These are phyloP conservation scores for Colletotrichum abscissum DNA, from an alignment of 2,329 filamentous ascomycete genomes.

Conservation along the genomic window DNA sequence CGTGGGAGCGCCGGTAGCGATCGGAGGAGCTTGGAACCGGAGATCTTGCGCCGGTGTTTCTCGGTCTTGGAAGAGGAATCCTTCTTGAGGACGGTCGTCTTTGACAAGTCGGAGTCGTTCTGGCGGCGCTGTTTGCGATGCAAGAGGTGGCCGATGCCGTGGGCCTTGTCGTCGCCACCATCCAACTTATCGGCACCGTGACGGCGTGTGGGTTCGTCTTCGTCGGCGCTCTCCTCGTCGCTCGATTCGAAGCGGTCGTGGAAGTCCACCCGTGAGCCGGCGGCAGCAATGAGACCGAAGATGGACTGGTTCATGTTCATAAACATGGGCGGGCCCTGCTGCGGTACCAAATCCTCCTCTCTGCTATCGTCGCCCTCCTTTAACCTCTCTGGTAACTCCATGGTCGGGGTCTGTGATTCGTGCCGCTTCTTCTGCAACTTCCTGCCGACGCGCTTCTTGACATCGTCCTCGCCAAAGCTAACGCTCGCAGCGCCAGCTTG, in stretches of 20 bases:
- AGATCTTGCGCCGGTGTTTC: conserved; percentile 65
- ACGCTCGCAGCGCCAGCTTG: conserved; percentile 35
- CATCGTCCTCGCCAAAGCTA: conserved; percentile 48
- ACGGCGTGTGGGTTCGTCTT: conserved; percentile 42
- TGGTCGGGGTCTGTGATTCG: conserved; percentile 50
- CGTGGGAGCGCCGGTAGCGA: conserved; percentile 72
- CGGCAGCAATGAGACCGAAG: conserved; percentile 91
- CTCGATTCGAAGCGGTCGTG: conserved; percentile 86
- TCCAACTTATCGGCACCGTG: neutral
- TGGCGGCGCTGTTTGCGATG: conserved; percentile 54
- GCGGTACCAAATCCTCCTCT: conserved; percentile 57
- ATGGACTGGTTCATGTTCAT: conserved; percentile 93
- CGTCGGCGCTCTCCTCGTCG: conserved; percentile 79
- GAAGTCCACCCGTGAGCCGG: conserved; percentile 85
- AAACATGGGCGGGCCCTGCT: conserved; percentile 61
- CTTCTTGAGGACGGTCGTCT: conserved; percentile 46
- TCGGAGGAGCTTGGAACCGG: conserved; percentile 69
- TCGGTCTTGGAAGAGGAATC: conserved; percentile 47
- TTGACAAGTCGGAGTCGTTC: conserved; percentile 41
- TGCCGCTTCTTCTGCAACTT: conserved; percentile 59
- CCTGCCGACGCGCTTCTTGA: conserved; percentile 52
- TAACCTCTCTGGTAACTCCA: conserved; percentile 65
- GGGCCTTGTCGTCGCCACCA: neutral
- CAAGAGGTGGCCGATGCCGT: conserved; percentile 13
- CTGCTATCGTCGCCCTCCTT: conserved; percentile 62